A percentile compares a stretch with the other conserved stretches of the same genome.
Conservation (phyloP, 1,139 yeast species). For the Geotrichum candidum region DNA sequence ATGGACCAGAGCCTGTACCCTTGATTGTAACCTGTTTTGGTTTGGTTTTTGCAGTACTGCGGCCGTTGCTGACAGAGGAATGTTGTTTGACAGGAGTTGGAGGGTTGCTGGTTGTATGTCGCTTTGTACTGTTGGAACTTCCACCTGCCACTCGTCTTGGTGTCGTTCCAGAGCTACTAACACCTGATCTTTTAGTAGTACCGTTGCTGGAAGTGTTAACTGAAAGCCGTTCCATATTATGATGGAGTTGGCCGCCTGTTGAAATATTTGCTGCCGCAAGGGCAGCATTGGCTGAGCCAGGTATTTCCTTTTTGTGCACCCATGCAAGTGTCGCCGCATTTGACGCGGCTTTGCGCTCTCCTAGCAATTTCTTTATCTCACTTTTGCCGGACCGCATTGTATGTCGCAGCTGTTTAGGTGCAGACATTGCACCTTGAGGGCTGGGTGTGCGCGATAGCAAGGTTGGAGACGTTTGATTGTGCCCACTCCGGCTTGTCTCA, state of each 20-base stretch:
- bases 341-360: constrained; percentile 21
- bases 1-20: background rate
- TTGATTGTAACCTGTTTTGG: background rate
- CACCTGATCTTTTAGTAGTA: too few relatives aligned
- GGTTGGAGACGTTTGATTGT: constrained; percentile 5
- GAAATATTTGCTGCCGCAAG: constrained; percentile 11
- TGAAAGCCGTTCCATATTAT: background rate
- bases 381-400: constrained; percentile 24
- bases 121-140: too few relatives aligned
- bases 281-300: constrained; percentile 7
- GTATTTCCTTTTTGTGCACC: constrained; percentile 15
- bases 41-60: background rate
- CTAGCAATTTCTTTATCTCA: constrained; percentile 21
- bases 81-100: background rate
- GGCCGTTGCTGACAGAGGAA: background rate
- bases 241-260: constrained; percentile 1
- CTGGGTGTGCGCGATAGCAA: constrained; percentile 7
- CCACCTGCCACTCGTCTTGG: too few relatives aligned
- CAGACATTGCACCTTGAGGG: background rate
- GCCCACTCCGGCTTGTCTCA: background rate
- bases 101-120: background rate
- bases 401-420: constrained; percentile 21
- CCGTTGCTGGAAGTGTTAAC: background rate
- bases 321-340: constrained; percentile 29
- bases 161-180: background rate